Evolutionary conservation across 2,329 filamentous ascomycete genomes (phyloP).

Genomic region (Monascus ruber): DNA sequence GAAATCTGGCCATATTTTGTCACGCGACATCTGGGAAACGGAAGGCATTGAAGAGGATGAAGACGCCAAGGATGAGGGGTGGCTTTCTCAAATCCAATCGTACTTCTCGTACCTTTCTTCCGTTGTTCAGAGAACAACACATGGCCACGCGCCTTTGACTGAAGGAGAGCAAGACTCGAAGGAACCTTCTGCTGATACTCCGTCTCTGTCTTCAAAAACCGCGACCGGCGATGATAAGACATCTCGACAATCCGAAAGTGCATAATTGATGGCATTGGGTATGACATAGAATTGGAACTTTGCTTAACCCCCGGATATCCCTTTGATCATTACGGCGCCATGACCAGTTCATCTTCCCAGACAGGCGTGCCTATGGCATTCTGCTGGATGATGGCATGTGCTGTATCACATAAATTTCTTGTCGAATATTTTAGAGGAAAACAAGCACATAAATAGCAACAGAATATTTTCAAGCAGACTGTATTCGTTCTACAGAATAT

Average conservation of each 20-base stretch:
- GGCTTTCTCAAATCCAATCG: constrained; percentile 23
- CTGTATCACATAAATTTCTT: no score
- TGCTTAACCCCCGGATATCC: no score
- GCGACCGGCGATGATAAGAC: not conserved
- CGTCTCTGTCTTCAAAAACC: not conserved
- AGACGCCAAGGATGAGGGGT: constrained; percentile 16
- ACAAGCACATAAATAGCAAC: no score
- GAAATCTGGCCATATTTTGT: constrained; percentile 23
- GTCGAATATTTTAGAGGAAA: no score
- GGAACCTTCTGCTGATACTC: not conserved
- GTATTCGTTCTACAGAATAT: no score
- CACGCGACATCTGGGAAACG: constrained; percentile 29
- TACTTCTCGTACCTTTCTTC: constrained; percentile 14
- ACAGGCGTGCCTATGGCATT: no score
- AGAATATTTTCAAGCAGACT: no score
- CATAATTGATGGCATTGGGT: not conserved
- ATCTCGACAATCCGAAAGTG: not conserved
- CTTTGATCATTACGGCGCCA: no score
- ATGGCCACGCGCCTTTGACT: not conserved
- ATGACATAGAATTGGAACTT: not conserved
- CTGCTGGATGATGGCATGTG: no score
- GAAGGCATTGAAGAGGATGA: constrained; percentile 18
- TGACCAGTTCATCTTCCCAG: no score
- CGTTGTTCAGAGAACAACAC: not conserved
- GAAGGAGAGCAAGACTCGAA: not conserved